Evolutionary conservation across 2,329 filamentous ascomycete genomes (phyloP).

Genomic region (Lachnum nothofagi): DNA sequence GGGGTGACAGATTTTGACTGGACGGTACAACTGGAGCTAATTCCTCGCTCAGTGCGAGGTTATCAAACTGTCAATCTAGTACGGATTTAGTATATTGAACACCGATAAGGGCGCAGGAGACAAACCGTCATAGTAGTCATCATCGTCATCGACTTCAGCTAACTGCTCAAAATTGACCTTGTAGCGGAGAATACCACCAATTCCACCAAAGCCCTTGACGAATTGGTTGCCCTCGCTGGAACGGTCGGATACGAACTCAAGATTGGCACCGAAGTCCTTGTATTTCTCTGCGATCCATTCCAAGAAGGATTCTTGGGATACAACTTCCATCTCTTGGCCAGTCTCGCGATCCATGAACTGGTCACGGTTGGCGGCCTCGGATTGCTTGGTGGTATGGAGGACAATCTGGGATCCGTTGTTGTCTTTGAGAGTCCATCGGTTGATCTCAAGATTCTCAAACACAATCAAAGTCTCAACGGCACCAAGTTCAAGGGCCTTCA

Average conservation of each 20-base stretch:
- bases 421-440: constrained; percentile 82
- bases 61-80: constrained; percentile 80
- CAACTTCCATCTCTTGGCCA: constrained; percentile 93
- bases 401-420: constrained; percentile 67
- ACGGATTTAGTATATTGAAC: constrained; percentile 15
- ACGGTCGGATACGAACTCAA: constrained; percentile 96
- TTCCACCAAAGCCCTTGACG: constrained; percentile 98
- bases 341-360: constrained; percentile 94
- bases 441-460: constrained; percentile 95
- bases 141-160: constrained; percentile 82
- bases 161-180: constrained; percentile 99
- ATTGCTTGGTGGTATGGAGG: constrained; percentile 81
- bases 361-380: constrained; percentile 69
- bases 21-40: constrained; percentile 57
- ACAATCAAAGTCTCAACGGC: constrained; percentile 93
- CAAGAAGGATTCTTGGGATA: constrained; percentile 85
- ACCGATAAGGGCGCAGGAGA: not conserved
- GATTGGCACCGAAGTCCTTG: constrained; percentile 90
- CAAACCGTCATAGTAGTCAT: constrained; percentile 79
- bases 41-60: constrained; percentile 86
- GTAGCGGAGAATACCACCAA: constrained; percentile 94
- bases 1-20: constrained; percentile 39
- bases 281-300: constrained; percentile 99
- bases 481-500: constrained; percentile 93
- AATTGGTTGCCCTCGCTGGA: constrained; percentile 99